Evolutionary conservation across 2,329 filamentous ascomycete genomes (phyloP).

Genomic region (Trichoderma simmonsii): DNA sequence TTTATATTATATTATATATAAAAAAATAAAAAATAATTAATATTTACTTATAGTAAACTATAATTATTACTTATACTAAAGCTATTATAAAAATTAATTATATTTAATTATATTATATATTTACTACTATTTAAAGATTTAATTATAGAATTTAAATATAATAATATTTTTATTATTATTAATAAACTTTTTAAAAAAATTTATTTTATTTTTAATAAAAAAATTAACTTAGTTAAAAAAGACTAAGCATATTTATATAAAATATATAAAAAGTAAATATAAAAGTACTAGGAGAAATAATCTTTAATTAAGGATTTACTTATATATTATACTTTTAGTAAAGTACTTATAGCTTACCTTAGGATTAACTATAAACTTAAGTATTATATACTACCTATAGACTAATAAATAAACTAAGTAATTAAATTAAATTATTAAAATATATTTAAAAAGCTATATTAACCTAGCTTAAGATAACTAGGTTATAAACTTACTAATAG

Average conservation of each 20-base stretch:
- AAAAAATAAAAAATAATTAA: background rate
- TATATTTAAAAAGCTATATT: background rate
- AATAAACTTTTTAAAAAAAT: too few species aligned
- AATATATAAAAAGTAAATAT: background rate
- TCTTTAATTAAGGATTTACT: too few species aligned
- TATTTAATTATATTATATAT: background rate
- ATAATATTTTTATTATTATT: too few species aligned
- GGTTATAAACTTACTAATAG: background rate
- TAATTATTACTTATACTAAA: background rate
- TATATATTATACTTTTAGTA: too few species aligned
- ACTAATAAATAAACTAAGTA: background rate
- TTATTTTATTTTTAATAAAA: background rate
- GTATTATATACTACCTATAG: background rate
- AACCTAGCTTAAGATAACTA: background rate
- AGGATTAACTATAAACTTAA: background rate
- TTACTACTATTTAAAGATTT: too few species aligned
- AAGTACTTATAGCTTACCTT: too few species aligned
- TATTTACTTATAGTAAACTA: background rate
- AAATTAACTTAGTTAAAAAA: background rate
- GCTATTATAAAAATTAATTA: background rate
- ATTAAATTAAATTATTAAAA: background rate
- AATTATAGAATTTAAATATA: too few species aligned
- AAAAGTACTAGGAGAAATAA: too few species aligned
- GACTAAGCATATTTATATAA: background rate
- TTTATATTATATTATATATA: background rate